Evolutionary conservation across 2,329 filamentous ascomycete genomes (phyloP), one percentile per base, ranked within the genome.

Genomic region (Helicocarpus griseus): DNA sequence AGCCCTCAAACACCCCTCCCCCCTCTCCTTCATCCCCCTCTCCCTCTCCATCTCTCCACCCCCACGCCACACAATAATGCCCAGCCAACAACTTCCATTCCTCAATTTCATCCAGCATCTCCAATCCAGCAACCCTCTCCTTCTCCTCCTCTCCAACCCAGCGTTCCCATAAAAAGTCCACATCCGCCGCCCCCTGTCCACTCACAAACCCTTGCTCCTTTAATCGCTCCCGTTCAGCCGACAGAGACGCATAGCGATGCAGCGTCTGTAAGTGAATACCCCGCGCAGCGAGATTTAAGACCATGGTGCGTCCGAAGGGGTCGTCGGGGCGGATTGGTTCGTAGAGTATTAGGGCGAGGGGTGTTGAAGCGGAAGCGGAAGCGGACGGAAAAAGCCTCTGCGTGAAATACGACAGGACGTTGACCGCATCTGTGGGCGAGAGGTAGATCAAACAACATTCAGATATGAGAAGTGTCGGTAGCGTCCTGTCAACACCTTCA

Each of bases 391-490:
- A 71, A 8, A 75, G 58, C 35, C 81, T 77, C 19, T 66, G 70
- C 2, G 77, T 74, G 60, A 91, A 89, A 66, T 81, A 83, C 14
- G 73, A 66, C 21, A 95, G 68, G 4, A 91, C 81, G 1, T 72
- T 69, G 35, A 77, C 74, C 0, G 89, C 85, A 48, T 83, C 77
- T 0, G 76, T 61, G 0, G 83, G 77, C 7, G 83, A 77, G 1
- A 98, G 78, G 63, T 98, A 98, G 65, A 93, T 88, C 29, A 98
- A 78, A 65, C 93, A 98, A 75, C 93, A 97, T 69, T 98, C 93
- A 0, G 91, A 97, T 5, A 98, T 77, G 22, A 98, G 70, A 7
- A 98, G 72, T 0, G 93, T 98, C 0, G 93, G 89, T 0, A 87
- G 60, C 22, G 64, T 80, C 61, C 58, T 69, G 63, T 72, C 79